phyloP scores from a whole-genome alignment of 2,329 filamentous ascomycete genomes.

The Rachicladosporium sp. region DNA sequence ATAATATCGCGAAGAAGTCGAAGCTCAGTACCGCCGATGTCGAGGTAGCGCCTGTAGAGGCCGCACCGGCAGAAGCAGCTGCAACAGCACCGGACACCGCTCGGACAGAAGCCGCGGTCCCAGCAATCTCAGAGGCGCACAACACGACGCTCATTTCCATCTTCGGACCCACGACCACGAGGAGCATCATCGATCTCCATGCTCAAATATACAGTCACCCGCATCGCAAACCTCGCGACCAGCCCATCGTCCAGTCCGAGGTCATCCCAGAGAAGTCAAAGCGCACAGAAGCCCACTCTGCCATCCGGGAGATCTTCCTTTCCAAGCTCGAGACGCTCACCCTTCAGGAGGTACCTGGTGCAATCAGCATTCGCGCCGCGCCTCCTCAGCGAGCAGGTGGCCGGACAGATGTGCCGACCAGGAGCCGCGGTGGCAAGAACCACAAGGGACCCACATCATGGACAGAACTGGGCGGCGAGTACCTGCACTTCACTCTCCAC shows the following conservation, averaged over 20 bases:
- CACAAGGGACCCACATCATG: constrained; percentile 41
- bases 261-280: constrained; percentile 48
- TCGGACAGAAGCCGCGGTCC: constrained; percentile 3
- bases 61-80: constrained; percentile 2
- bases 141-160: constrained; percentile 24
- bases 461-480: constrained; percentile 60
- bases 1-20: constrained; percentile 10
- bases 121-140: constrained; percentile 2
- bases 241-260: constrained; percentile 41
- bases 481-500: constrained; percentile 82
- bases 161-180: constrained; percentile 40
- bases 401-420: constrained; percentile 5
- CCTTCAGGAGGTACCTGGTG: constrained; percentile 56
- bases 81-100: neutral
- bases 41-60: constrained; percentile 9
- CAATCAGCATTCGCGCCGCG: constrained; percentile 47
- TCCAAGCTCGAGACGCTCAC: constrained; percentile 67
- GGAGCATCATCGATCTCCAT: constrained; percentile 44
- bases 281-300: constrained; percentile 51
- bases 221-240: constrained; percentile 30
- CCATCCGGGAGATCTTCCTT: constrained; percentile 67
- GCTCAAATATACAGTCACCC: constrained; percentile 41
- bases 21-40: constrained; percentile 7
- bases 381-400: constrained; percentile 11
- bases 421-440: constrained; percentile 5